These are phyloP conservation scores for Pleodorina starrii DNA, from an alignment of 139 green algal species.

Conservation along the genomic window DNA sequence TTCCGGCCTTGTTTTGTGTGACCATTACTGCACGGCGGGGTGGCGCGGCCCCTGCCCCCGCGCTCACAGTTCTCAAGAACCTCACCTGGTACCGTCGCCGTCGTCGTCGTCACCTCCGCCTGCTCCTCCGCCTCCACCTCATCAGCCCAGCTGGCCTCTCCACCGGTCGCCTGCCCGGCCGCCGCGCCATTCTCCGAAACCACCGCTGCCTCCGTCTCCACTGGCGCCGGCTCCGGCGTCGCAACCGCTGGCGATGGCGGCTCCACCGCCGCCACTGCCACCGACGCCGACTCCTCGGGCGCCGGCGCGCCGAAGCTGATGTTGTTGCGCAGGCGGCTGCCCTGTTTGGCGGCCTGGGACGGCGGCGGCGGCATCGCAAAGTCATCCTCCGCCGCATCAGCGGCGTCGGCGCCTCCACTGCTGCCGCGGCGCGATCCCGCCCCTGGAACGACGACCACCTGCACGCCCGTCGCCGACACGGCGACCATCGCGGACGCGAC, in stretches of 20 bases:
- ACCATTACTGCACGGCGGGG: too few relatives aligned
- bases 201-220: neutral
- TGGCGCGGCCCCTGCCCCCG: too few relatives aligned
- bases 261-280: neutral
- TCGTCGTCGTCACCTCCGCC: too few relatives aligned
- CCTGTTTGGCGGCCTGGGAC: neutral
- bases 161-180: neutral
- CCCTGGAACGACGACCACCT: neutral
- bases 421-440: neutral
- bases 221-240: neutral
- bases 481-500: constrained; percentile 24
- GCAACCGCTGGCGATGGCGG: neutral
- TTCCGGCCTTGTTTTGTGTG: too few relatives aligned
- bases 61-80: too few relatives aligned
- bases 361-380: too few relatives aligned
- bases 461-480: neutral
- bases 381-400: neutral
- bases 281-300: neutral
- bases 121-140: too few relatives aligned
- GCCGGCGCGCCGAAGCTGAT: too few relatives aligned
- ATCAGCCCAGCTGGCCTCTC: too few relatives aligned
- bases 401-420: neutral
- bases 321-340: too few relatives aligned
- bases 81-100: too few relatives aligned
- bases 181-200: neutral